These are phyloP conservation scores for Usnea hakonensis DNA, from an alignment of 495 filamentous ascomycete species.

Conservation along the genomic window DNA sequence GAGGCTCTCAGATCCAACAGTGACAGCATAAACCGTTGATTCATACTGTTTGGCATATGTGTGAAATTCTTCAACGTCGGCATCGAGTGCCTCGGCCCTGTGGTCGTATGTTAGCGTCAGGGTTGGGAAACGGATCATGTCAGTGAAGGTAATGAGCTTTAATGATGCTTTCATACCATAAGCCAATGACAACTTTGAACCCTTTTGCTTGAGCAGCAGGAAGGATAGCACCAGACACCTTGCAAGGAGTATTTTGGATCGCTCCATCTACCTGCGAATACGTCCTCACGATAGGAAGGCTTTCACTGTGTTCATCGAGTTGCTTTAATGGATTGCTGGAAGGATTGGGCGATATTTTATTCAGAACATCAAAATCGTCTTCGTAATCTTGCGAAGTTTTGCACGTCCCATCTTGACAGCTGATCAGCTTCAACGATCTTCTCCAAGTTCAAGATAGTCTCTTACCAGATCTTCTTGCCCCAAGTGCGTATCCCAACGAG, in stretches of 20 bases:
- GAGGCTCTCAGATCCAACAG: conserved; percentile 68
- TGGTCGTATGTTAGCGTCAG: neutral
- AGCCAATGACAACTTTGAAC: conserved; percentile 69
- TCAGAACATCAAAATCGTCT: conserved; percentile 56
- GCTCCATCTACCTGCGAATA: conserved; percentile 54
- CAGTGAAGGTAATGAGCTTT: neutral
- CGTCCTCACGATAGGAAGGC: conserved; percentile 50
- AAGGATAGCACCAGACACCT: conserved; percentile 57
- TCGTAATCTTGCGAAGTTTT: conserved; percentile 58
- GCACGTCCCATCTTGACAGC: conserved; percentile 47
- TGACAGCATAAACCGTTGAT: conserved; percentile 62
- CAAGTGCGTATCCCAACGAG: conserved; percentile 44
- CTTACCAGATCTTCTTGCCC: conserved; percentile 35
- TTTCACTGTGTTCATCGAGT: neutral
- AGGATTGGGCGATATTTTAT: conserved; percentile 31
- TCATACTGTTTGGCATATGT: conserved; percentile 46
- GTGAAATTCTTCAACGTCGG: conserved; percentile 52
- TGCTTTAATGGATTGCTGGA: neutral
- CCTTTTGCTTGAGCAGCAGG: conserved; percentile 63
- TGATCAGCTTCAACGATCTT: neutral
- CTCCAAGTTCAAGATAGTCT: neutral
- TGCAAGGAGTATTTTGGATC: conserved; percentile 38
- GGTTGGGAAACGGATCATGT: neutral
- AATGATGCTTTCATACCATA: conserved; percentile 49
- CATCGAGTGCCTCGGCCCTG: conserved; percentile 63